Conservation (phyloP, 1,284 basidiomycete species). For the Pseudozyma thailandica region DNA sequence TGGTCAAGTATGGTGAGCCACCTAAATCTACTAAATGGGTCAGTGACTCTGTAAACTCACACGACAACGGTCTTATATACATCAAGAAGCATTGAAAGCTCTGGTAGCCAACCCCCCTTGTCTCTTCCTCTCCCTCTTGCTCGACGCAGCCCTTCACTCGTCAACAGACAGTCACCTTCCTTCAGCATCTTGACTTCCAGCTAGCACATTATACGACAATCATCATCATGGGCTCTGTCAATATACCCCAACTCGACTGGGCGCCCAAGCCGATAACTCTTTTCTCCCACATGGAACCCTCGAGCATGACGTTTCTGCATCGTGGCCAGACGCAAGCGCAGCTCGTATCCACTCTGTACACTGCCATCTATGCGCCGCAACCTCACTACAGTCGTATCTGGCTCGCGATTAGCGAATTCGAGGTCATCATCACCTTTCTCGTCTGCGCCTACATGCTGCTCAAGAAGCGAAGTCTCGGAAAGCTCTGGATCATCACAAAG, state of each 20-base stretch:
- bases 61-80: too few relatives aligned
- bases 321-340: constrained; percentile 13
- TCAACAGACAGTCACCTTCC: too few relatives aligned
- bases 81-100: too few relatives aligned
- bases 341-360: constrained; percentile 14
- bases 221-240: not conserved
- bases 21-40: too few relatives aligned
- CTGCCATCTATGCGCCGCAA: not conserved
- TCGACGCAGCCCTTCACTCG: too few relatives aligned
- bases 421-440: constrained; percentile 17
- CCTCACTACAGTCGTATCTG: not conserved
- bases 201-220: not conserved
- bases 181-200: too few relatives aligned
- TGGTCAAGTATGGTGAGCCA: too few relatives aligned
- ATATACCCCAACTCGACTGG: not conserved
- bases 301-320: constrained; percentile 24
- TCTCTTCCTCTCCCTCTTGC: too few relatives aligned
- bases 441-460: constrained; percentile 26
- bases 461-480: constrained; percentile 19
- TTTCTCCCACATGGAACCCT: not conserved
- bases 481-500: constrained; percentile 25
- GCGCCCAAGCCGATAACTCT: not conserved
- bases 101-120: too few relatives aligned
- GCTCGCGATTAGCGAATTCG: constrained; percentile 19
- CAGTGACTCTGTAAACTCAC: too few relatives aligned